Conservation (phyloP, 352 stramenopile genomes). For the Pythium rhizo-oryzae region DNA sequence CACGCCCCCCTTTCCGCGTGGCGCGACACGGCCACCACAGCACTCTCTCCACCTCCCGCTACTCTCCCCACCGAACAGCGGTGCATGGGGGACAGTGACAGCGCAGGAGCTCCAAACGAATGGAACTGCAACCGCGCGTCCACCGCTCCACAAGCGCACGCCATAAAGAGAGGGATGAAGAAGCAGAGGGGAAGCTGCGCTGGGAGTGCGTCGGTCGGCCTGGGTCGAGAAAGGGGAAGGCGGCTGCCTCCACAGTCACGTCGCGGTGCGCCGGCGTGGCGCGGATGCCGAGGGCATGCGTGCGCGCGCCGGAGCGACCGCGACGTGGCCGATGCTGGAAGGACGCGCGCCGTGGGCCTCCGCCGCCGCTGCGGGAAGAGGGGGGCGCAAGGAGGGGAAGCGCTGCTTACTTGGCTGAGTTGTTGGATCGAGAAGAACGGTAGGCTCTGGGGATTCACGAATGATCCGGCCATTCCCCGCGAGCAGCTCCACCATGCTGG, state of each 20-base stretch:
- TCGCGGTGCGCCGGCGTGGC: slow-evolving; percentile 22
- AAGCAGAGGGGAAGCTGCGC: neutral
- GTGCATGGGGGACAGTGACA: neutral
- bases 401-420: slow-evolving; percentile 44
- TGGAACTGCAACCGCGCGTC: slow-evolving; percentile 17
- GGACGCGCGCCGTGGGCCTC: slow-evolving; percentile 1
- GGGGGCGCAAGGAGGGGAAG: slow-evolving; percentile 7
- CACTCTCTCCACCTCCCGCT: neutral
- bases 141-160: neutral
- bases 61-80: neutral
- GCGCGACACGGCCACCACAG: neutral
- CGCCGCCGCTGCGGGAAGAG: neutral
- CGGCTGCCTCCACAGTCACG: slow-evolving; percentile 73
- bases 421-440: slow-evolving; percentile 44
- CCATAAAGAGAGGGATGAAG: neutral
- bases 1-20: slow-evolving; percentile 26
- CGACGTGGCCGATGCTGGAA: slow-evolving; percentile 27
- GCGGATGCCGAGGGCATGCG: slow-evolving; percentile 20
- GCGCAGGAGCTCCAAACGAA: slow-evolving; percentile 4
- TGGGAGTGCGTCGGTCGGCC: neutral
- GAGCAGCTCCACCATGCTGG: neutral
- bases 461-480: neutral
- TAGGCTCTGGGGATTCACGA: slow-evolving; percentile 41
- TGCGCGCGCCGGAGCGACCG: slow-evolving; percentile 15
- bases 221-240: slow-evolving; percentile 20